Evolutionary conservation across 208 protist species (phyloP), one percentile per base, ranked within the genome.

Genomic region (Trypanosoma lewisi): DNA sequence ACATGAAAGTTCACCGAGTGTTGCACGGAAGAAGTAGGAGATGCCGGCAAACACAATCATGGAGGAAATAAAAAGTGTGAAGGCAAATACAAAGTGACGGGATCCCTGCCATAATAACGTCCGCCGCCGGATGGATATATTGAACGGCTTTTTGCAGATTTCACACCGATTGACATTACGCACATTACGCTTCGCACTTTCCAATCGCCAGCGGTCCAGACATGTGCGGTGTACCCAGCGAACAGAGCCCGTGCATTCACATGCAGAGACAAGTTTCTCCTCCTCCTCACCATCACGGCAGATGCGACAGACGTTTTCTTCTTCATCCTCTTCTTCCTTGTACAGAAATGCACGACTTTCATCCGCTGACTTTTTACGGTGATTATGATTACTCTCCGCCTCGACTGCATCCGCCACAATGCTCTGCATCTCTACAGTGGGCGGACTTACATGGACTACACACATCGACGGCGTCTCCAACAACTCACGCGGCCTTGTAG

Each of bases 141-240:
- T 71, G 54, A 88, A 93, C 21, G 80, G 77, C 42, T 78, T 49
- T 70, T 81, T 83, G 70, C 86, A 93, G 41, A 93, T 89, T 44
- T 93, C 83, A 56, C 87, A 93, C 44, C 79, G 57, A 56, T 84
- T 85, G n/a, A 85, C 76, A 66, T 93, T 88, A 6, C 34, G 55
- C 14, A 80, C 39, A 54, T 89, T 89, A 11, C 80, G 74, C 49
- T 87, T 85, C 5, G 77, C 75, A 61, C 82, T 85, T 68, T 89
- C 82, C 19, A 91, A 27, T 28, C 87, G 79, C 84, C 87, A 94
- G 54, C 65, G 77, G 59, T 94, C 84, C 19, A 94, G 80, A 60
- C 87, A 94, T 30, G 37, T 67, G 55, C 75, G 74, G 62, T 94
- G 87, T 11, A 94, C 72, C 62, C 76, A 94, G 31, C 84, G 82